Percentiles rank a stretch among this genome's conserved stretches.
Conservation (phyloP, 2,329 filamentous ascomycete genomes). For the Lasiodiplodia sp. region DNA sequence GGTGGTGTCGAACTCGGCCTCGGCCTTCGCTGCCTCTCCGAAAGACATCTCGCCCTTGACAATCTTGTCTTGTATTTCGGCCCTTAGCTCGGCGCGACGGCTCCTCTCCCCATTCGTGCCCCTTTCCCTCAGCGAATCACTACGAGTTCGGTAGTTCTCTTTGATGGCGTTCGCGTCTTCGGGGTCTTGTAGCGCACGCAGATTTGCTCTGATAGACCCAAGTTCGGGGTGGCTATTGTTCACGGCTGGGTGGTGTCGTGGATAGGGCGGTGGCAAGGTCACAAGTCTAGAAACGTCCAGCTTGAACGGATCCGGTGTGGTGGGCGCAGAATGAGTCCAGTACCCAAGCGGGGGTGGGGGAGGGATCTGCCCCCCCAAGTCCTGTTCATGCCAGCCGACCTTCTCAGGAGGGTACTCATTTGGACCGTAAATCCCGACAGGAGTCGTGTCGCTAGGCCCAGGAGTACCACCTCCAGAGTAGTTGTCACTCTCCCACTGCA, state of each 20-base stretch:
- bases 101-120: constrained; percentile 61
- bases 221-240: constrained; percentile 95
- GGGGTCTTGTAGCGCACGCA: constrained; percentile 77
- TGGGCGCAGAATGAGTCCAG: constrained; percentile 47
- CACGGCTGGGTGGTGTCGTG: constrained; percentile 91
- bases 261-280: constrained; percentile 91
- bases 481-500: constrained; percentile 69
- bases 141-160: constrained; percentile 56
- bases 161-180: constrained; percentile 75
- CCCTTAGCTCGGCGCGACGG: constrained; percentile 71
- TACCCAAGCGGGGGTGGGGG: constrained; percentile 52
- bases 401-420: constrained; percentile 73
- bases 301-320: constrained; percentile 60
- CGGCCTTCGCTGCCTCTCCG: constrained; percentile 80
- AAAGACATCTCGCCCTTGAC: constrained; percentile 80
- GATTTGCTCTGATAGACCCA: constrained; percentile 74
- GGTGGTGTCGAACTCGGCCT: constrained; percentile 74
- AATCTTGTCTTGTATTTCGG: constrained; percentile 81
- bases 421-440: constrained; percentile 50
- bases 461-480: constrained; percentile 37
- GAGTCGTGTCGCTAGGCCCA: constrained; percentile 41
- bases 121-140: constrained; percentile 64
- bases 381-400: constrained; percentile 62
- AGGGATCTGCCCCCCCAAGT: constrained; percentile 26
- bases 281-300: constrained; percentile 92